These are phyloP conservation scores for Eucalyptus sp. DNA, from an alignment of 345 rosid genomes.

Conservation along the genomic window DNA sequence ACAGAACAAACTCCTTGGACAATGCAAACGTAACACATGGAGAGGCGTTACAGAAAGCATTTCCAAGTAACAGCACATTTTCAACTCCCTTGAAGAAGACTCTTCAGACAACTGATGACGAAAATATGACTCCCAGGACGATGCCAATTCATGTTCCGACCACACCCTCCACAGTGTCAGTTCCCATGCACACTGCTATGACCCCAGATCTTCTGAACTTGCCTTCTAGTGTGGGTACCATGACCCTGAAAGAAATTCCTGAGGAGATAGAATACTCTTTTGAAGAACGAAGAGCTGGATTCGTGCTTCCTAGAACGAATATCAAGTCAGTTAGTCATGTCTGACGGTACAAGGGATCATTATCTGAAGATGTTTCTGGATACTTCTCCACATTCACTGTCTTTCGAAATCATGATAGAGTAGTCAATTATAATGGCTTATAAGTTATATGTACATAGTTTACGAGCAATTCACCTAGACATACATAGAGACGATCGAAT, in stretches of 20 bases:
- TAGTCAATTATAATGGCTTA: background rate
- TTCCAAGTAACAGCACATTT: slow-evolving; percentile 10
- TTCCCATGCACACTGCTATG: slow-evolving; percentile 65
- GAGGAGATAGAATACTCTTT: slow-evolving; percentile 72
- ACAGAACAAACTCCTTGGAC: slow-evolving; percentile 12
- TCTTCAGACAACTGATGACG: slow-evolving; percentile 27
- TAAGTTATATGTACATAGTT: background rate
- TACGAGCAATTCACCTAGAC: background rate
- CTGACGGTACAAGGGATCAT: slow-evolving; percentile 3
- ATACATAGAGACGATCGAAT: background rate
- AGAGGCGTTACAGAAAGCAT: slow-evolving; percentile 19
- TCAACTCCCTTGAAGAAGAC: slow-evolving; percentile 42
- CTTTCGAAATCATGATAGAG: background rate
- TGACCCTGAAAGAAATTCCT: slow-evolving; percentile 4
- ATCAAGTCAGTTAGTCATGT: slow-evolving; percentile 24
- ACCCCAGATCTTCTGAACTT: slow-evolving; percentile 47
- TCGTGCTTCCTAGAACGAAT: slow-evolving; percentile 16
- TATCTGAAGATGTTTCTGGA: background rate
- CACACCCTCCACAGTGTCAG: slow-evolving; percentile 58
- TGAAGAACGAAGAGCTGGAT: slow-evolving; percentile 84
- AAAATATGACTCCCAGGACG: slow-evolving; percentile 52
- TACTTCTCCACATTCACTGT: background rate
- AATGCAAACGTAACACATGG: background rate
- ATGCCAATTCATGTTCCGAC: slow-evolving; percentile 41
- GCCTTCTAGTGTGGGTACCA: slow-evolving; percentile 7